Base-by-base conservation (phyloP, 192 early-diverging fungal species). In the Backusella circina region DNA sequence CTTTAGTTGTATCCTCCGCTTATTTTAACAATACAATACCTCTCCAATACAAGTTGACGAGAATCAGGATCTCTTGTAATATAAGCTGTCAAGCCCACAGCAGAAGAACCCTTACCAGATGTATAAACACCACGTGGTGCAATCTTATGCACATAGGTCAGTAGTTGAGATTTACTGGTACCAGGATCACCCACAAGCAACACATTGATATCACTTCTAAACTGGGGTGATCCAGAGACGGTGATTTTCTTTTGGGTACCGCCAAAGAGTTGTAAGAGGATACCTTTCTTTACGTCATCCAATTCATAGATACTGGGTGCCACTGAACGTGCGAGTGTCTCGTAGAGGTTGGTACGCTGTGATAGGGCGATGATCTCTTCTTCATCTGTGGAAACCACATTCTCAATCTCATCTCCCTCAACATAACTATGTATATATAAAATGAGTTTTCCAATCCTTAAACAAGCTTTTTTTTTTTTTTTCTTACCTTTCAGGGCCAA, bases 201-300 rank as follows among this genome's bases (percentile, higher is more conserved):
- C 18, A 99, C 88, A 74, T 99, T 97, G 71, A 98, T 94, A 61
- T 99, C 97, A 26, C 96, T 96, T 75, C 97, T 83, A 50, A 77
- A 82, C 3, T 87, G 83, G 13, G 92, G 92, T 6, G 91, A 86
- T 18, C 92, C 93, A 41, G 87, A 87, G 70, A 85, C 90, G 10
- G 79, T 81, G 72, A 91, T 87, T 74, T 89, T 90, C 86, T 98
- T 98, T 84, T 95, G 91, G 28, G 94, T 90, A 9, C 97, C 98
- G 67, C 98, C 98, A 88, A 99, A 98, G 66, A 99, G 85, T 80
- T 98, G 97, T 77, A 99, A 81, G 39, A 99, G 80, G 33, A 97
- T 90, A 4, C 96, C 98, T 80, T 97, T 96, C 86, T 99, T 99
- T n/a, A 98, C 95, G 82, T 98, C 96, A 35, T 98, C 95, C 85